Percentiles rank a stretch among this genome's conserved stretches.
Evolutionary conservation across 2,329 filamentous ascomycete species (phyloP).

Genomic region (Xylaria sp.): DNA sequence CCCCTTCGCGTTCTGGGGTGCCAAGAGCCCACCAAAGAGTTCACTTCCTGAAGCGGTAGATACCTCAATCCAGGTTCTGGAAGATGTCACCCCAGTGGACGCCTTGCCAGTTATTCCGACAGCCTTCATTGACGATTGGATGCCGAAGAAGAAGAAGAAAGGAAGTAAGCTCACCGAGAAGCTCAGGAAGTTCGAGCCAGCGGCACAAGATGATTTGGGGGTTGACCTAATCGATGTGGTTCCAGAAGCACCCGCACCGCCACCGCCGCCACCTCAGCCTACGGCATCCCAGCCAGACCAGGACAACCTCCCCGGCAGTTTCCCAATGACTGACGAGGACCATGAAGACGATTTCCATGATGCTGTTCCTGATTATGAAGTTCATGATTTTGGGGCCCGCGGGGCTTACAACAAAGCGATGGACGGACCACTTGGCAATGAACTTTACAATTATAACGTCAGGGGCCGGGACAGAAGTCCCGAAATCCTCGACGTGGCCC

Average conservation of each 20-base stretch:
- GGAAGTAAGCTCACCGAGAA: constrained; percentile 61
- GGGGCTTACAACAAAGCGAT: no score
- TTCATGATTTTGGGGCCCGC: constrained; percentile 4
- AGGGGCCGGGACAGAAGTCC: constrained; percentile 46
- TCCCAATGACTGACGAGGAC: constrained; percentile 37
- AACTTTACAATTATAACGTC: constrained; percentile 21
- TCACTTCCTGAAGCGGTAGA: constrained; percentile 45
- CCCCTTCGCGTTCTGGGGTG: constrained; percentile 64
- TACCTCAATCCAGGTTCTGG: constrained; percentile 55
- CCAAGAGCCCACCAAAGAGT: constrained; percentile 45
- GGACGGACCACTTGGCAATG: constrained; percentile 4
- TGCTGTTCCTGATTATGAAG: constrained; percentile 34
- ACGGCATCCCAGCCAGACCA: constrained; percentile 48
- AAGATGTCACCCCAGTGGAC: constrained; percentile 50
- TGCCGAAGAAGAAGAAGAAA: constrained; percentile 57
- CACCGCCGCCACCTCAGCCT: constrained; percentile 46
- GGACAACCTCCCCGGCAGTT: constrained; percentile 41
- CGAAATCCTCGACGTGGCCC: constrained; percentile 56
- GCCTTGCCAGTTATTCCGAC: constrained; percentile 49
- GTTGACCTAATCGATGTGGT: constrained; percentile 44
- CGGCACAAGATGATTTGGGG: constrained; percentile 44
- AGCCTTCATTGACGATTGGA: constrained; percentile 45
- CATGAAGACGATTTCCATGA: constrained; percentile 37
- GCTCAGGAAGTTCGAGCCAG: constrained; percentile 60
- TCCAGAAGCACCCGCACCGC: constrained; percentile 46